Conservation (phyloP, 1,284 basidiomycete species). For the Prillingera fragicola region DNA sequence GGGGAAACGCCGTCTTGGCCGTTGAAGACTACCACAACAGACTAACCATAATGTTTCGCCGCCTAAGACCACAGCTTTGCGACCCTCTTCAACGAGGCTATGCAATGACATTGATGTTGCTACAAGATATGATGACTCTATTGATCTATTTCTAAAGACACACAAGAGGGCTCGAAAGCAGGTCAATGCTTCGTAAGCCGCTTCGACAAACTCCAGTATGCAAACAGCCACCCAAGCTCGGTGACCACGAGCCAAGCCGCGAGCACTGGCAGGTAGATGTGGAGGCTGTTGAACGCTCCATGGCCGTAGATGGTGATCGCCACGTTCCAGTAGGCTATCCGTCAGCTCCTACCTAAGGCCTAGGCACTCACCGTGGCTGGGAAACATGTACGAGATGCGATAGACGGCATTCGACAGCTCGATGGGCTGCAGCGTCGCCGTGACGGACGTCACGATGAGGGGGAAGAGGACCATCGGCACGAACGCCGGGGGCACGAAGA, state of each 20-base stretch:
- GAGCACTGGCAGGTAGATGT: conserved; percentile 19
- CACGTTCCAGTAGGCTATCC: conserved; percentile 15
- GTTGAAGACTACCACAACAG: no score
- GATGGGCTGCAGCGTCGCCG: conserved; percentile 18
- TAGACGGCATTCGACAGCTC: conserved; percentile 20
- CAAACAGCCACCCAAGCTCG: conserved; percentile 11
- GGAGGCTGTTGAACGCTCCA: conserved; percentile 15
- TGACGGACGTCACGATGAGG: conserved; percentile 9
- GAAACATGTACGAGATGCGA: conserved; percentile 19
- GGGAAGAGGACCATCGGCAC: conserved; percentile 9
- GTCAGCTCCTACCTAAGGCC: not conserved
- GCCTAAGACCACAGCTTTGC: no score
- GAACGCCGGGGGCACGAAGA: conserved; percentile 13
- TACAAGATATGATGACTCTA: no score
- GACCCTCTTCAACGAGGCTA: no score
- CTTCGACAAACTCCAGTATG: no score
- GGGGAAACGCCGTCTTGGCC: no score
- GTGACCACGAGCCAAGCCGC: conserved; percentile 20
- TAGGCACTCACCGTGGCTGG: conserved; percentile 6
- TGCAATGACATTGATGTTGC: no score
- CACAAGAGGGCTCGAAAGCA: no score
- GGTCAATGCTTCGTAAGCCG: no score
- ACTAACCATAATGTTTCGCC: no score
- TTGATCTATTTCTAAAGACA: no score
- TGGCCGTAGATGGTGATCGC: conserved; percentile 14